Conservation (phyloP, 2,329 filamentous ascomycete species). For the Claviceps sp. region DNA sequence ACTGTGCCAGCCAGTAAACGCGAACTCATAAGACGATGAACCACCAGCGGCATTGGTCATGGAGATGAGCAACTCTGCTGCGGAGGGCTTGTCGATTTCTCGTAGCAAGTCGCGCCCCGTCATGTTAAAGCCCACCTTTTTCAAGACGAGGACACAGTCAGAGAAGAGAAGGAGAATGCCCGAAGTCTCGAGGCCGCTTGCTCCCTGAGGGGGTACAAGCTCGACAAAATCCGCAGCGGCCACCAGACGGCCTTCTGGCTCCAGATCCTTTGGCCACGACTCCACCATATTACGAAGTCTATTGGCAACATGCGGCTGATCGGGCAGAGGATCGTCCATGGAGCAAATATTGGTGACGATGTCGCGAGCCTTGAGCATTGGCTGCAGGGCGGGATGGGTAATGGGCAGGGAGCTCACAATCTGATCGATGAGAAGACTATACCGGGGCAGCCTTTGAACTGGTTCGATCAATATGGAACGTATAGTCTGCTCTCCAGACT, state of each 20-base stretch:
- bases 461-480: slow-evolving; percentile 92
- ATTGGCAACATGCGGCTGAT: slow-evolving; percentile 61
- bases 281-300: slow-evolving; percentile 65
- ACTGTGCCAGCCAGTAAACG: slow-evolving; percentile 59
- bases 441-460: slow-evolving; percentile 84
- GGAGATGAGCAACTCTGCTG: slow-evolving; percentile 46
- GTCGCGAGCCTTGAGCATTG: slow-evolving; percentile 78
- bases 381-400: slow-evolving; percentile 70
- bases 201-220: slow-evolving; percentile 49
- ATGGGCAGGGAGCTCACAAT: slow-evolving; percentile 78
- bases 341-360: slow-evolving; percentile 95
- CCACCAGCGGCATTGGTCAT: slow-evolving; percentile 52
- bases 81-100: slow-evolving; percentile 71
- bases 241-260: slow-evolving; percentile 66
- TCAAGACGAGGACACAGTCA: slow-evolving; percentile 65
- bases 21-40: slow-evolving; percentile 53
- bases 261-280: slow-evolving; percentile 59
- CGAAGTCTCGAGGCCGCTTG: slow-evolving; percentile 32
- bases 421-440: slow-evolving; percentile 92
- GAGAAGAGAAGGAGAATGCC: slow-evolving; percentile 76
- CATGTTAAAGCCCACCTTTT: slow-evolving; percentile 50
- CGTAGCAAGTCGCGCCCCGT: slow-evolving; percentile 68
- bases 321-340: slow-evolving; percentile 58
- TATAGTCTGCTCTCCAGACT: slow-evolving; percentile 79
- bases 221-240: slow-evolving; percentile 71